Base-by-base conservation (phyloP, 768 basidiomycete species). In the Auriscalpium vulgare region DNA sequence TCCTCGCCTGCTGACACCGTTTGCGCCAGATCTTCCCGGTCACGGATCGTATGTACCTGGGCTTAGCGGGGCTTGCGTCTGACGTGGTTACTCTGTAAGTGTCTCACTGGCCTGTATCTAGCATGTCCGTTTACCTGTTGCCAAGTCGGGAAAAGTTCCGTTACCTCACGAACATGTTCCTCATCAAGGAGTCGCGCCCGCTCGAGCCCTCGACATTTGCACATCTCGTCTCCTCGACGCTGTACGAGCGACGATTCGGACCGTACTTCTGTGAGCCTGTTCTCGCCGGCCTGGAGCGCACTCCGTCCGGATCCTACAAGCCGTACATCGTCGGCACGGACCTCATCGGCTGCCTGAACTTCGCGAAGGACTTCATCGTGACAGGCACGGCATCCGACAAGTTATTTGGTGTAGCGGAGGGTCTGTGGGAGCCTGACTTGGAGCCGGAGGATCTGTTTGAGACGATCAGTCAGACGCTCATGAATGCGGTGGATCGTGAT, bases 261-360 rank as follows among this genome's bases (percentile, higher is more conserved):
- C 95, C 97, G 37, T 99, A 90, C 76, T 97, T 93, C 73, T 82
- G 93, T 63, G 95, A 97, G 70, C 97, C 97, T 11, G 93, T 99
- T 58, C 84, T 99, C 66, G 95, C 95, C 49, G 97, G 95, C 53
- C 71, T 97, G 57, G 84, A 85, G 53, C 85, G 81, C 71, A 81
- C 80, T 29, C 80, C 84, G 17, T 78, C 87, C 36, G 88, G 87
- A 50, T 78, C 77, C 52, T 76, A 81, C 62, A 88, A 88, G 65
- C 95, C 95, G 14, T 99, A 93, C 76, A 95, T 99, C 69, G 93
- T 95, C 2, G 86, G 89, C 48, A 89, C 93, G 55, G 97, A 99
- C 74, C 77, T 94, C 62, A 95, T 95, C 64, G 92, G 92, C 21
- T 95, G 92, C 70, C 74, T 95, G 54, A 93, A 92, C 74, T 89